These are phyloP conservation scores for Aurantiochytrium sp. DNA, from an alignment of 108 stramenopile species.

Conservation along the genomic window DNA sequence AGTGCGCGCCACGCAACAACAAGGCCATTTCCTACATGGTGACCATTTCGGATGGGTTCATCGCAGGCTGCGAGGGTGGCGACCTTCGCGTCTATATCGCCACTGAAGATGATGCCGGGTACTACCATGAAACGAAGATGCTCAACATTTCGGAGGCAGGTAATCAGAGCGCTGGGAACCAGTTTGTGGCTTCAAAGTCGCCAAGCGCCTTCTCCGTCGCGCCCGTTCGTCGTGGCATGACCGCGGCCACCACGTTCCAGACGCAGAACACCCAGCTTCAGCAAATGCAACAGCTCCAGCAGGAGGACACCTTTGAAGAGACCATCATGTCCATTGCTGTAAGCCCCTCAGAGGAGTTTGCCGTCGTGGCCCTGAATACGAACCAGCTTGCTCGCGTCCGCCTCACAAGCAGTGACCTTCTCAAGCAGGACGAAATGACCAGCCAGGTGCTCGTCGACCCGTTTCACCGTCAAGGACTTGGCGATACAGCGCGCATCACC, in stretches of 20 bases:
- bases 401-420: constrained; percentile 35
- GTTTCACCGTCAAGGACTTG: constrained; percentile 31
- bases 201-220: neutral
- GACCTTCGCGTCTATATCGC: constrained; percentile 35
- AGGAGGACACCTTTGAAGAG: neutral
- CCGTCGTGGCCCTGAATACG: neutral
- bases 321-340: constrained; percentile 22
- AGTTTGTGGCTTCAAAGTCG: neutral
- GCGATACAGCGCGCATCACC: constrained; percentile 20
- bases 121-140: constrained; percentile 18
- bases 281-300: neutral
- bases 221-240: neutral
- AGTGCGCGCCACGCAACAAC: constrained; percentile 25
- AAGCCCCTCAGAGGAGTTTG: constrained; percentile 26
- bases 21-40: constrained; percentile 31
- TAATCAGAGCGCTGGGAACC: neutral
- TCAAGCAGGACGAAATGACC: constrained; percentile 37
- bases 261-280: neutral
- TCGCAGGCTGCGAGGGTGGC: constrained; percentile 43
- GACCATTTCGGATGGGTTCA: constrained; percentile 46
- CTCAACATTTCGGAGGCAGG: neutral
- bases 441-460: constrained; percentile 27
- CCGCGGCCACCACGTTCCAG: neutral
- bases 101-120: constrained; percentile 29
- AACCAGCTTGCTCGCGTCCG: constrained; percentile 24